Percentiles rank a stretch among this genome's conserved stretches.
These are phyloP conservation scores for Eimeria maxima DNA, from an alignment of 169 alveolate genomes.

Conservation along the genomic window DNA sequence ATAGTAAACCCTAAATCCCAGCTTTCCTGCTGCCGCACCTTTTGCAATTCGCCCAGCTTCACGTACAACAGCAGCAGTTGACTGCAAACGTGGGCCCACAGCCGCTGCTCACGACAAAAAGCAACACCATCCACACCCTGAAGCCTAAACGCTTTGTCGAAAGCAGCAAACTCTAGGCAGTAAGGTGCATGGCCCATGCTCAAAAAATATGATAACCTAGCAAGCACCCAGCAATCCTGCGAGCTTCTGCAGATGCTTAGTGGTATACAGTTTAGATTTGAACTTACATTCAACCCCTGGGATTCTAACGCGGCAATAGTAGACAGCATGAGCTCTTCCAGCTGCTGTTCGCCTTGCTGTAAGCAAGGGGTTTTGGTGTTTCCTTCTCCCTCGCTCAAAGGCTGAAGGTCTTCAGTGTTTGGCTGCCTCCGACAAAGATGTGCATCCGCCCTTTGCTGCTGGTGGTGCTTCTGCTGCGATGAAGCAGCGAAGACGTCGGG, in stretches of 20 bases:
- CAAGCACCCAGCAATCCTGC: not conserved
- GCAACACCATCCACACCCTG: not conserved
- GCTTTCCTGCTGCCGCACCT: not conserved
- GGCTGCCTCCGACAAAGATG: not conserved
- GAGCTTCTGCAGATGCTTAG: not conserved
- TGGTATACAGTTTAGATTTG: not conserved
- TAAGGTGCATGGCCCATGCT: not conserved
- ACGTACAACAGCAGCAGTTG: constrained; percentile 45
- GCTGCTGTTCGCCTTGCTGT: constrained; percentile 29
- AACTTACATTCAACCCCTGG: constrained; percentile 53
- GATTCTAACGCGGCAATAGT: constrained; percentile 39
- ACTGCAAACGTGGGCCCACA: constrained; percentile 51
- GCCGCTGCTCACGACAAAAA: constrained; percentile 29
- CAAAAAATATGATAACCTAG: not conserved
- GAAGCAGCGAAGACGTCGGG: constrained; percentile 56
- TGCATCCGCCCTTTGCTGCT: constrained; percentile 8
- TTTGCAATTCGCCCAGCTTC: constrained; percentile 47
- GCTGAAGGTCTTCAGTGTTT: not conserved
- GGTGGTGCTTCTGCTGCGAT: constrained; percentile 58
- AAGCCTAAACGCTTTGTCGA: no score
- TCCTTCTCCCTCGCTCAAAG: not conserved
- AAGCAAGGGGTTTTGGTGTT: not conserved
- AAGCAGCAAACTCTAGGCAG: not conserved
- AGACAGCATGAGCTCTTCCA: constrained; percentile 53
- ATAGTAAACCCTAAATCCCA: not conserved